Percentiles rank a stretch among this genome's conserved stretches.
Evolutionary conservation across 2,329 filamentous ascomycete genomes (phyloP).

Genomic region (Monosporascus sp.): DNA sequence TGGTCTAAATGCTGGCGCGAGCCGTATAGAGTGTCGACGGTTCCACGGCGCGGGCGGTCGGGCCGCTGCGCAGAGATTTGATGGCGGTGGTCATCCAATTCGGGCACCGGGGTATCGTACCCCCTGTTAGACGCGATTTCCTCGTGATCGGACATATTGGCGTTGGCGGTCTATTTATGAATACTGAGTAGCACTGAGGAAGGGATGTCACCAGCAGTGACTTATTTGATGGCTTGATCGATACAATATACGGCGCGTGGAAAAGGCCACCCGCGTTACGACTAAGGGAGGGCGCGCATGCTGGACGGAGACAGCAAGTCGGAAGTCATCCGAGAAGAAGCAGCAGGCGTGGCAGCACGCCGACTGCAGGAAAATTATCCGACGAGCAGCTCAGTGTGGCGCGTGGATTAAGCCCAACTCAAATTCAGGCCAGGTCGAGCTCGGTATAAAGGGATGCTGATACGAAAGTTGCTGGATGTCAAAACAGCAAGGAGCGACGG

Average conservation of each 20-base stretch:
- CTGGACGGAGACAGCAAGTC: constrained; percentile 18
- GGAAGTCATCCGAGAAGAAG: constrained; percentile 21
- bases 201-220: background rate
- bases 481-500: constrained; percentile 25
- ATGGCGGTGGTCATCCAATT: constrained; percentile 82
- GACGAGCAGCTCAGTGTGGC: constrained; percentile 11
- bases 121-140: constrained; percentile 54
- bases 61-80: constrained; percentile 56
- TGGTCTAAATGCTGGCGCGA: constrained; percentile 38
- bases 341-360: constrained; percentile 32
- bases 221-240: background rate
- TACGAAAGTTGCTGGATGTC: constrained; percentile 7
- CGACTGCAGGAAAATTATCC: constrained; percentile 22
- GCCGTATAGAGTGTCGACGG: constrained; percentile 65
- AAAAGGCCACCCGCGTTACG: constrained; percentile 26
- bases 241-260: constrained; percentile 4
- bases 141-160: constrained; percentile 63
- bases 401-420: background rate
- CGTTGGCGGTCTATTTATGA: constrained; percentile 30
- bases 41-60: constrained; percentile 62
- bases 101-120: constrained; percentile 69
- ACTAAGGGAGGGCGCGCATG: constrained; percentile 28
- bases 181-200: constrained; percentile 2
- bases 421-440: constrained; percentile 1
- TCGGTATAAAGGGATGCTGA: background rate